Evolutionary conservation across 2,329 filamentous ascomycete species (phyloP), one percentile per base, ranked within the genome.

Genomic region (Alternaria alternata): DNA sequence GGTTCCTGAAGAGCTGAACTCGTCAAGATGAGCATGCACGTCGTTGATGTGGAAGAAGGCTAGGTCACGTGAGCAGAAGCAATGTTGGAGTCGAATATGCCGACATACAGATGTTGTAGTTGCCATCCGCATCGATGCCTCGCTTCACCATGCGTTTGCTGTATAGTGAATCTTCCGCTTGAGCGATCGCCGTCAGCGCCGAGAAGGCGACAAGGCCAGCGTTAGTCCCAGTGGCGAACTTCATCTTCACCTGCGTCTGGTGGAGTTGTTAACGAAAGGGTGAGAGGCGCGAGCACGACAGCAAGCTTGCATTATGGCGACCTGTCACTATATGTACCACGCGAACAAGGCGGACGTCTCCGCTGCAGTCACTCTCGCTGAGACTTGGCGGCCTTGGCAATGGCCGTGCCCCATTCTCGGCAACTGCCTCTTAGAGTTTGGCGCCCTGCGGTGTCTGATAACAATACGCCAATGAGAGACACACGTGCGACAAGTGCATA

Each of bases 21-120:
- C 78, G 71, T 90, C 88, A 18, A 90, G 80, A 71, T 90, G 88
- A 14, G 88, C 84, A 72, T 90, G 88, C 14, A 90, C 86, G 71
- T 90, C 88, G 70, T 90, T 90, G 81, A 90, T 83, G 74, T 90
- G 88, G 78, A 89, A 89, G 79, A 90, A 89, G 7, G 87, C 75
- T 77, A 11, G 5, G n/a, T 56, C 38, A 48, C 20, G 34, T 61
- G 32, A 59, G 54, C 47, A 4, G 41, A 47, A 4, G 47, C 18
- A 32, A 24, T 11, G 7, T 6, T 7, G 9, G 6, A n/a, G n/a
- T 3, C 11, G 4, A 1, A 2, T 9, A 8, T 26, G 20, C 3
- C 8, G 5, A 58, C 73, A 65, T 59, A 77, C 74, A 75, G 47
- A 78, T 74, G 48, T 78, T 78, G 61, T 71, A 78, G 36, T 78